phyloP scores from a whole-genome alignment of 306 rosid species.

The Canavalia gladiata region DNA sequence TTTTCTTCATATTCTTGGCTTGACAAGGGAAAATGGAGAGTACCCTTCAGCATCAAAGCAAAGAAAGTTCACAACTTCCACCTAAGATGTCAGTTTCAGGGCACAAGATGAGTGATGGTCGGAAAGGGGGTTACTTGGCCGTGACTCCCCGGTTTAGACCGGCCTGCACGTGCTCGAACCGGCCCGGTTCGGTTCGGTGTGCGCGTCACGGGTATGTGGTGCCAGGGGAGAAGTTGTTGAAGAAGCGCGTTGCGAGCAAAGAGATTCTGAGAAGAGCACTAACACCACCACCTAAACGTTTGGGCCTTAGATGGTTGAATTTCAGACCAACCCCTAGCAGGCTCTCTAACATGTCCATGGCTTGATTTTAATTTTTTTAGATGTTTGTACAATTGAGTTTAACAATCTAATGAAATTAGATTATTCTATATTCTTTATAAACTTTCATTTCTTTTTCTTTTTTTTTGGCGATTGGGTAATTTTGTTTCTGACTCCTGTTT shows the following conservation, averaged over 20 bases:
- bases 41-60: slow-evolving; percentile 26
- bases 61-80: slow-evolving; percentile 40
- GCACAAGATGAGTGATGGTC: slow-evolving; percentile 39
- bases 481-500: slow-evolving; percentile 8
- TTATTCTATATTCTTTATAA: slow-evolving; percentile 32
- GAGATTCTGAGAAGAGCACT: slow-evolving; percentile 83
- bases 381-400: slow-evolving; percentile 48
- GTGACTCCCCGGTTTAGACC: slow-evolving; percentile 54
- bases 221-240: slow-evolving; percentile 57
- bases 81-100: slow-evolving; percentile 33
- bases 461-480: slow-evolving; percentile 1
- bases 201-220: slow-evolving; percentile 62
- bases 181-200: slow-evolving; percentile 64
- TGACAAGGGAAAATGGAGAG: slow-evolving; percentile 48
- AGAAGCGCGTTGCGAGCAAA: slow-evolving; percentile 64
- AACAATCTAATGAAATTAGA: slow-evolving; percentile 48
- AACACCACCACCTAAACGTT: slow-evolving; percentile 64
- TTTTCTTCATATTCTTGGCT: background rate
- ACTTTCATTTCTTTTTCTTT: background rate
- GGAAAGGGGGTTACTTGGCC: slow-evolving; percentile 31
- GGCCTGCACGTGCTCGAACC: slow-evolving; percentile 61
- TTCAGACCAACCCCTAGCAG: slow-evolving; percentile 90
- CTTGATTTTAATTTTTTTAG: slow-evolving; percentile 47
- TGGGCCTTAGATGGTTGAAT: slow-evolving; percentile 80
- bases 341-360: slow-evolving; percentile 85